Evolutionary conservation across 2,329 filamentous ascomycete species (phyloP), one percentile per base, ranked within the genome.

Genomic region (Colletotrichum theobromicola): DNA sequence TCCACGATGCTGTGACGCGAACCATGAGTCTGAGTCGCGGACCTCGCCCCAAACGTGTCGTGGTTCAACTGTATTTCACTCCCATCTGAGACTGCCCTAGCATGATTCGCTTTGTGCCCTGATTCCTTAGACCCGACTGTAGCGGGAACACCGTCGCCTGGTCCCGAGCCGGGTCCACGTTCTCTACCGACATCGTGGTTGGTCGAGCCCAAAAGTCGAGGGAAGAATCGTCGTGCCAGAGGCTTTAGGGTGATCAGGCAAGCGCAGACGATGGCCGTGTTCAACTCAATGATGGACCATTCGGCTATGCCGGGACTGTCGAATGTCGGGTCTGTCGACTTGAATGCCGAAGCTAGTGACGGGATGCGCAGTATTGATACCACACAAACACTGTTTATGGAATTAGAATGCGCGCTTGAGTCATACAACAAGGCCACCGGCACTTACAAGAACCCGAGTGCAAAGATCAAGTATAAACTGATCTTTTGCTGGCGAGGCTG

Each of bases 181-280:
- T 35, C 24, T 6, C 26, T 55, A 2, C 24, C 62, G 35, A 12
- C 15, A 8, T 62, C 62, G 7, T 28, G n/a, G 6, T 24, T 50
- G 2, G 32, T 26, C 3, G 32, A 42, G 6, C 53, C 66, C 28
- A 74, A 24, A 16, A 76, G 21, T 7, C 72, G 64, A 16, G 83
- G 83, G 76, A 84, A 79, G 46, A 83, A 78, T 6, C 81, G 76
- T 26, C 61, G 67, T 15, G 77, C 24, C 4, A 81, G 42, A 2
- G 79, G 80, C 46, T 78, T 79, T 42, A 81, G 73, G 3, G 79
- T 81, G 71, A 78, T 79, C 34, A 80, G 58, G 37, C 79, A 81
- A 4, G 79, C 78, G 70, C 80, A 81, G 5, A 80, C 76, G 24
- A 82, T 77, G 70, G 78, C 77, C 5, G 73, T 77, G 69, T 81